Conservation (phyloP, 306 rosid genomes). For the Gillenia trifoliata region DNA sequence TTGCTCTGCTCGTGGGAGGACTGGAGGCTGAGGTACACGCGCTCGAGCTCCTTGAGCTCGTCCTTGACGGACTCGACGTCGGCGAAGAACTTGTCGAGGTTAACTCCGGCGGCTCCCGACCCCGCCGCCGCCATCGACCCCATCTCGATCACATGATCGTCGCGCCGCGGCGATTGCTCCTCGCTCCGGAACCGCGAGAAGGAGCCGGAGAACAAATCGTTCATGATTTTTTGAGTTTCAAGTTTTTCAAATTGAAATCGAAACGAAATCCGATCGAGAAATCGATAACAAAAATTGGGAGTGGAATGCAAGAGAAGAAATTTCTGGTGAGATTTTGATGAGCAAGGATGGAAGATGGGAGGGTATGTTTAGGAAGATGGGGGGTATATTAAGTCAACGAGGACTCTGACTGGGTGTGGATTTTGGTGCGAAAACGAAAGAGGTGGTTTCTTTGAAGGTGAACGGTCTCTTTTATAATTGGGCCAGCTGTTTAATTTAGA, state of each 20-base stretch:
- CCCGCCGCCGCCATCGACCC: conserved; percentile 34
- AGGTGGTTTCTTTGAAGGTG: not conserved
- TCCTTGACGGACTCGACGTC: conserved; percentile 79
- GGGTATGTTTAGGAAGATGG: not conserved
- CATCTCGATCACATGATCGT: conserved; percentile 70
- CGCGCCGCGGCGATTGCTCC: conserved; percentile 36
- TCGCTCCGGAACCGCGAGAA: conserved; percentile 69
- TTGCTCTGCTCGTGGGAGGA: conserved; percentile 70
- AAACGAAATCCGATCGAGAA: not conserved
- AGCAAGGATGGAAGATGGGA: not conserved
- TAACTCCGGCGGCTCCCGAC: conserved; percentile 28
- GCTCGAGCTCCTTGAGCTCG: conserved; percentile 71
- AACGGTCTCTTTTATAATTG: not conserved
- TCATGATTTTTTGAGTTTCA: conserved; percentile 32
- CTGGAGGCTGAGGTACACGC: conserved; percentile 35
- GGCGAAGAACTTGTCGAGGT: conserved; percentile 73
- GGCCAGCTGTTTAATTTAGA: not conserved
- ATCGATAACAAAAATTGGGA: not conserved
- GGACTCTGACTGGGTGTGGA: no score
- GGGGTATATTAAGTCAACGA: no score
- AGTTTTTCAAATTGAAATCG: not conserved
- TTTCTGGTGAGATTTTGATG: not conserved
- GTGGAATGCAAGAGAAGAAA: no score
- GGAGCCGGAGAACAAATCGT: conserved; percentile 72
- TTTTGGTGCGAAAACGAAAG: not conserved